phyloP scores from a whole-genome alignment of 352 stramenopile species.

The Phytophthora aleatoria region DNA sequence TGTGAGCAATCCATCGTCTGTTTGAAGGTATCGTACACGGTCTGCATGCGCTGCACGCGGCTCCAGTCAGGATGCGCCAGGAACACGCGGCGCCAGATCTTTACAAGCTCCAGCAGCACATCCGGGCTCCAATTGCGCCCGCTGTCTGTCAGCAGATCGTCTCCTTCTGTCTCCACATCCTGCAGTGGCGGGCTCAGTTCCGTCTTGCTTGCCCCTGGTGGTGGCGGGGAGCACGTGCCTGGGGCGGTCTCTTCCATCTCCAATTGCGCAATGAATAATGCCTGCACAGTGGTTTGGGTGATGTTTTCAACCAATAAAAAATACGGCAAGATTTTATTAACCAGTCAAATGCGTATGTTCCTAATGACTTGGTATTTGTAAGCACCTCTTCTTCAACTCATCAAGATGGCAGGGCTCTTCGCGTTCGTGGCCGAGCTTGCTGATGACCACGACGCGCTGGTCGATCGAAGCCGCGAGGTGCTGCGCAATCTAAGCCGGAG shows the following conservation, averaged over 20 bases:
- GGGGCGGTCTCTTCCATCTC: constrained; percentile 17
- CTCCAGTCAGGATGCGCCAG: constrained; percentile 40
- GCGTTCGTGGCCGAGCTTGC: constrained; percentile 54
- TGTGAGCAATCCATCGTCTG: constrained; percentile 45
- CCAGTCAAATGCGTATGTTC: constrained; percentile 3
- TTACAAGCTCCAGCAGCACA: constrained; percentile 59
- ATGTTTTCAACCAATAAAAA: neutral
- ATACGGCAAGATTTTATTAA: neutral
- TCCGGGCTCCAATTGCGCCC: constrained; percentile 60
- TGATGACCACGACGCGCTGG: constrained; percentile 45
- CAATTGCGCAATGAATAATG: neutral
- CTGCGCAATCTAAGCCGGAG: constrained; percentile 42
- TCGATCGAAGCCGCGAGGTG: constrained; percentile 45
- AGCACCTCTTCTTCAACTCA: constrained; percentile 5
- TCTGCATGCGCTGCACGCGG: constrained; percentile 48
- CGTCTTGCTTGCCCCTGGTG: neutral
- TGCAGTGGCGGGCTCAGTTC: neutral
- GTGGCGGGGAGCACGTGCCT: neutral
- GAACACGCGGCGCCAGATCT: constrained; percentile 57
- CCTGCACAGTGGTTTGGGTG: no score
- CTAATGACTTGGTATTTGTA: constrained; percentile 8
- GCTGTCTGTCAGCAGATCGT: constrained; percentile 46
- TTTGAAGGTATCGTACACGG: constrained; percentile 60
- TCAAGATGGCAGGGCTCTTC: constrained; percentile 39
- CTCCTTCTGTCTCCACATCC: constrained; percentile 31